Evolutionary conservation across 441 rosid species (phyloP), one percentile per base, ranked within the genome.

Genomic region (Brassica hybrid): DNA sequence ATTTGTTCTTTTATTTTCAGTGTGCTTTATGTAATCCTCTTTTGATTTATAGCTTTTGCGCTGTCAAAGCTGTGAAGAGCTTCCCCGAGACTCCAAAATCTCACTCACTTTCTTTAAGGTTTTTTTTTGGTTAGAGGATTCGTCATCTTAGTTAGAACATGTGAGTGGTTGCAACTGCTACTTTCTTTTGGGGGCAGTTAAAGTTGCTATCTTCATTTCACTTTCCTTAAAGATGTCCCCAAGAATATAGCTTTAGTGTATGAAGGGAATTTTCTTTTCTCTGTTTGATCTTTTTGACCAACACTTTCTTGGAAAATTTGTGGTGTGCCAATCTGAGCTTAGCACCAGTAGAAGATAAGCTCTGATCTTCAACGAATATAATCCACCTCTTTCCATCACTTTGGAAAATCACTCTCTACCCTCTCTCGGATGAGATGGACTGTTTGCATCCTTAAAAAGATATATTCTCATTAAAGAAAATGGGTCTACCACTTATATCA

Each of bases 161-260:
- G 78, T 52, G 78, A 78, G 81, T 73, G 50, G 81, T 78, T 78
- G 74, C 69, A 78, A 78, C 81, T 78, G 73, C 36, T 73, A 34
- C 25, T 43, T 3, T 65, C 81, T 72, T 77, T 78, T 58, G 62
- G 14, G 68, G 50, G 80, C 71, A 56, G 80, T 77, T 77, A 71
- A 76, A 70, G 80, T 70, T 52, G 14, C 21, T 43, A 43, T 66
- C 60, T 75, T 67, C 21, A 67, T 59, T 75, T 59, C 52, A 64
- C 27, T 73, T 73, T 73, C 25, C 52, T 18, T 67, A 59, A 75
- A 75, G 79, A 75, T 67, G 38, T 58, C 36, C 18, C 59, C 13
- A 58, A 69, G 59, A 62, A 69, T 71, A 14, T 71, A 25, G 1
- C 64, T 77, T 77, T 77, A 6, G 16, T 36, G 13, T 50, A 19